These are phyloP conservation scores for Kwoniella sp. DNA, from an alignment of 768 basidiomycete species.

Conservation along the genomic window DNA sequence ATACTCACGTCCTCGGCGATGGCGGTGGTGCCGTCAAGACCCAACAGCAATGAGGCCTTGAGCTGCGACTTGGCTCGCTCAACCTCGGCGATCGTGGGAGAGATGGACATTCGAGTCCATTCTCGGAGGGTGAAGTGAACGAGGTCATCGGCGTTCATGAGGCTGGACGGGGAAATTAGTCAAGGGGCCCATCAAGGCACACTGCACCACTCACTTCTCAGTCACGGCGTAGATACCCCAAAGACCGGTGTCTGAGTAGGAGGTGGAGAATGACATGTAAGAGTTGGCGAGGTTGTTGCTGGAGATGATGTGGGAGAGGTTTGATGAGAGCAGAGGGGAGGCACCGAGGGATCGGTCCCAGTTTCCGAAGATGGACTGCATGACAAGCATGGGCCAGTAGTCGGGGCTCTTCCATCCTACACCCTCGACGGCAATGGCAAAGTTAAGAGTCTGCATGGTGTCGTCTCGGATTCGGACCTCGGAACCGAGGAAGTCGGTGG, in stretches of 20 bases:
- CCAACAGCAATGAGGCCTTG: constrained; percentile 85
- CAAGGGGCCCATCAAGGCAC: neutral
- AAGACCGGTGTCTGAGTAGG: constrained; percentile 95
- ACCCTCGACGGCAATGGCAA: constrained; percentile 96
- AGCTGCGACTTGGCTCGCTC: constrained; percentile 98
- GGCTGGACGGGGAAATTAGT: constrained; percentile 31
- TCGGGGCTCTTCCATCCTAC: constrained; percentile 97
- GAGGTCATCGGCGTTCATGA: constrained; percentile 87
- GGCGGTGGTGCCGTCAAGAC: constrained; percentile 91
- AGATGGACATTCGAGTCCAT: constrained; percentile 91
- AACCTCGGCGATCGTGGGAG: constrained; percentile 77
- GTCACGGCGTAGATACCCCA: constrained; percentile 98
- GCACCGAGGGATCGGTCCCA: constrained; percentile 97
- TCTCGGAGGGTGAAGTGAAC: constrained; percentile 89
- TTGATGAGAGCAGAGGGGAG: constrained; percentile 80
- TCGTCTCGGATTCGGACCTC: constrained; percentile 96
- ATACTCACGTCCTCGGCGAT: constrained; percentile 75
- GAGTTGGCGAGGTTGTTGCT: constrained; percentile 95
- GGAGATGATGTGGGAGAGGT: constrained; percentile 84
- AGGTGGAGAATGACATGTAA: constrained; percentile 98
- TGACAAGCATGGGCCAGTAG: constrained; percentile 99
- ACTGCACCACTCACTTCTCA: constrained; percentile 60
- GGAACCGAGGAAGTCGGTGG: constrained; percentile 81
- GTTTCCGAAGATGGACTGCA: constrained; percentile 97
- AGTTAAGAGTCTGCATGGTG: constrained; percentile 77